Conservation (phyloP, 1,139 yeast species). For the Kodamaea suecica region DNA sequence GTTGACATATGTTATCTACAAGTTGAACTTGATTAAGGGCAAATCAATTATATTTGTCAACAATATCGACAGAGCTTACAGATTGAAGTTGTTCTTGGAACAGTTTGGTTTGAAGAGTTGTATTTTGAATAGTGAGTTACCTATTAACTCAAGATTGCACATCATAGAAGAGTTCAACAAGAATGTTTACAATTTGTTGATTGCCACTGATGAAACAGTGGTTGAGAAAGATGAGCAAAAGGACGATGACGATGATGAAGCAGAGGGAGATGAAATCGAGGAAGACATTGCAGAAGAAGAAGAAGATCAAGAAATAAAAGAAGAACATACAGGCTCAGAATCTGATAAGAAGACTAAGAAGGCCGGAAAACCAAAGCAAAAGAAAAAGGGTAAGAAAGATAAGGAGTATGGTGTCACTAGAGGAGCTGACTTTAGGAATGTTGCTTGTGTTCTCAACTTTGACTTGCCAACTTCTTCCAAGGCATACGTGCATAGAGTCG, state of each 20-base stretch:
- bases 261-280: conserved; percentile 36
- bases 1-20: conserved; percentile 86
- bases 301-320: conserved; percentile 25
- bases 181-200: conserved; percentile 78
- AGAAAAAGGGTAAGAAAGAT: conserved; percentile 41
- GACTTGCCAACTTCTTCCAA: conserved; percentile 90
- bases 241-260: conserved; percentile 48
- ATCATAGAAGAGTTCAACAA: conserved; percentile 95
- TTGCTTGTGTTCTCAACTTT: conserved; percentile 93
- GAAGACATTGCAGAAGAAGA: conserved; percentile 38
- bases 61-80: conserved; percentile 91
- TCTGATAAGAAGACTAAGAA: conserved; percentile 9
- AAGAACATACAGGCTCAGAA: conserved; percentile 11
- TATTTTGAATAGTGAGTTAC: conserved; percentile 88
- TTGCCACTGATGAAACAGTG: conserved; percentile 92
- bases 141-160: conserved; percentile 88
- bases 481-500: conserved; percentile 90
- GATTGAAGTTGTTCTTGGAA: conserved; percentile 84
- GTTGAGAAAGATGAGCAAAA: conserved; percentile 49
- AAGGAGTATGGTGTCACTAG: conserved; percentile 91
- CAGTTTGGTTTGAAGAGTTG: conserved; percentile 92
- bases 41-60: conserved; percentile 90
- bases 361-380: conserved; percentile 7
- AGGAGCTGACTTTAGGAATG: conserved; percentile 95
- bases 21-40: conserved; percentile 83